Percentiles rank a stretch among this genome's conserved stretches.
phyloP scores from a whole-genome alignment of 345 rosid species.

The Cardiospermum halicacabum region DNA sequence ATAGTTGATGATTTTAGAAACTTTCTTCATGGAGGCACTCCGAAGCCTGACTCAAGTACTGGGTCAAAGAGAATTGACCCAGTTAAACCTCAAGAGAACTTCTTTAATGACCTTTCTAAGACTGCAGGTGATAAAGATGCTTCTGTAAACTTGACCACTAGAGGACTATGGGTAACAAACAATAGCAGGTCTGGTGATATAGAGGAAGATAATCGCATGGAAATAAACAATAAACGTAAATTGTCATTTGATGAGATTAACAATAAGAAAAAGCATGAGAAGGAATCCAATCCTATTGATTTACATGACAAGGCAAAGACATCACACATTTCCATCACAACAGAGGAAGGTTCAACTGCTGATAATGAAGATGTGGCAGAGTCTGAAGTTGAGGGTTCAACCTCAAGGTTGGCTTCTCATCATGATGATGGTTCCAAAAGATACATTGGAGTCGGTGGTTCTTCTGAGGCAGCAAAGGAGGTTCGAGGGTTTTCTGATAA shows the following conservation, averaged over 20 bases:
- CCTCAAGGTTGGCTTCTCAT: constrained; percentile 42
- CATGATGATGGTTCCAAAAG: constrained; percentile 49
- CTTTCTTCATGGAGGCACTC: constrained; percentile 55
- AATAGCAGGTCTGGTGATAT: constrained; percentile 35
- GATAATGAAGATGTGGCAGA: constrained; percentile 96
- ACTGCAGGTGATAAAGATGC: constrained; percentile 46
- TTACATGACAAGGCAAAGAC: constrained; percentile 50
- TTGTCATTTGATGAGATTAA: constrained; percentile 51
- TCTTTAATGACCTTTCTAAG: constrained; percentile 76
- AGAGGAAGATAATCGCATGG: constrained; percentile 55
- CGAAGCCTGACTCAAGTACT: constrained; percentile 51
- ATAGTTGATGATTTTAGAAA: constrained; percentile 64
- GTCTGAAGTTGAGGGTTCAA: constrained; percentile 86
- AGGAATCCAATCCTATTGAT: constrained; percentile 44
- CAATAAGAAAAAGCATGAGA: constrained; percentile 56
- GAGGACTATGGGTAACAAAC: constrained; percentile 49
- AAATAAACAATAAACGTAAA: constrained; percentile 58
- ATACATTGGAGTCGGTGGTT: constrained; percentile 32
- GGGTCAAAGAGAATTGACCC: constrained; percentile 64
- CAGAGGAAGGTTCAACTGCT: constrained; percentile 87
- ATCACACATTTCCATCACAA: constrained; percentile 66
- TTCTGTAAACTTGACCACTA: constrained; percentile 40
- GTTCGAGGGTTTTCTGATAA: constrained; percentile 42
- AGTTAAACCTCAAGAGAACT: constrained; percentile 65
- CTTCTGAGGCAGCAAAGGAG: constrained; percentile 47